Percentiles rank a stretch among this genome's conserved stretches.
Conservation (phyloP, 768 basidiomycete genomes). For the Rhodocollybia butyracea region DNA sequence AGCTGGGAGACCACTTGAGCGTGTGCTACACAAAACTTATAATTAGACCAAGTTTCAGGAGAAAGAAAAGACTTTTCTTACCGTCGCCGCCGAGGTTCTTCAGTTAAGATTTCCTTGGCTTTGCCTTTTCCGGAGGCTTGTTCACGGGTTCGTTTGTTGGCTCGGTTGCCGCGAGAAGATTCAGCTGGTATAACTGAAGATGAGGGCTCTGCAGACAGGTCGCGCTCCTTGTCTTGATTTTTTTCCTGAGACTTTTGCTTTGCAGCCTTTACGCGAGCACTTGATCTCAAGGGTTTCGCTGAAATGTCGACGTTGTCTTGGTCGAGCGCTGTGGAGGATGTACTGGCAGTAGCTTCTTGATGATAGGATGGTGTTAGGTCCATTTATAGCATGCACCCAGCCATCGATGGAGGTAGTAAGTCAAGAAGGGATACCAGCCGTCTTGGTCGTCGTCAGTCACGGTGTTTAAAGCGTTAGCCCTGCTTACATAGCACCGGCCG, state of each 20-base stretch:
- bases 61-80: constrained; percentile 33
- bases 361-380: constrained; percentile 76
- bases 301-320: constrained; percentile 35
- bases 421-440: constrained; percentile 8
- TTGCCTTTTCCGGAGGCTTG: constrained; percentile 54
- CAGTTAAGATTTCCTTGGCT: constrained; percentile 48
- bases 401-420: constrained; percentile 61
- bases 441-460: constrained; percentile 7
- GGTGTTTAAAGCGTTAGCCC: constrained; percentile 4
- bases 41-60: too few species aligned
- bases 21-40: constrained; percentile 42
- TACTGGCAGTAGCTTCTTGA: constrained; percentile 70
- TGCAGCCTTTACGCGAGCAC: constrained; percentile 73
- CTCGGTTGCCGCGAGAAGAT: constrained; percentile 24
- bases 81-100: constrained; percentile 56
- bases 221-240: constrained; percentile 52
- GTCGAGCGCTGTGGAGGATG: constrained; percentile 45
- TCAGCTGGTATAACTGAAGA: constrained; percentile 35
- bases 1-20: constrained; percentile 47
- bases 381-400: constrained; percentile 88
- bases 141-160: constrained; percentile 56
- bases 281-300: constrained; percentile 63
- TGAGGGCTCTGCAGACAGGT: constrained; percentile 41
- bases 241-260: constrained; percentile 66
- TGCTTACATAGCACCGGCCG: neutral